A percentile compares a stretch with the other conserved stretches of the same genome.
Evolutionary conservation across 345 rosid species (phyloP).

Genomic region (Anastatica hierochuntica): DNA sequence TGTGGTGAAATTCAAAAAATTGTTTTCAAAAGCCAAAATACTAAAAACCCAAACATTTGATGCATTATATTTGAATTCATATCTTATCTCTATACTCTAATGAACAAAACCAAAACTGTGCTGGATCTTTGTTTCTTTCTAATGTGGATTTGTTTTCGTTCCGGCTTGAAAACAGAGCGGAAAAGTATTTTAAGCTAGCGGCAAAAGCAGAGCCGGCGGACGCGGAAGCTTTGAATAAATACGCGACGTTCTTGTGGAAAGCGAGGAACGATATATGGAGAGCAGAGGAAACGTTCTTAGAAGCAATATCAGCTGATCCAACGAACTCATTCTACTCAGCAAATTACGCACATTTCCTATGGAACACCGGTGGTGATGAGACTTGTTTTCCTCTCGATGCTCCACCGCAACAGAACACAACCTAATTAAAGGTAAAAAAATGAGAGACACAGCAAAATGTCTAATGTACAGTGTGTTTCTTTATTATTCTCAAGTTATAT

Average conservation of each 20-base stretch:
- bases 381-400: slow-evolving; percentile 77
- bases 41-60: background rate
- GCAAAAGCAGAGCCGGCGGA: slow-evolving; percentile 51
- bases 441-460: background rate
- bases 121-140: slow-evolving; percentile 9
- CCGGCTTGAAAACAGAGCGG: slow-evolving; percentile 75
- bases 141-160: no score
- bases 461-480: slow-evolving; percentile 13
- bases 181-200: slow-evolving; percentile 72
- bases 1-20: slow-evolving; percentile 10
- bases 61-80: background rate
- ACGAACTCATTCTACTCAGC: slow-evolving; percentile 59
- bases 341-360: slow-evolving; percentile 78
- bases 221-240: slow-evolving; percentile 73
- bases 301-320: slow-evolving; percentile 80
- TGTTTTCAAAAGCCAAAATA: background rate
- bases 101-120: slow-evolving; percentile 4
- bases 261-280: slow-evolving; percentile 72
- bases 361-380: slow-evolving; percentile 94
- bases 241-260: slow-evolving; percentile 78
- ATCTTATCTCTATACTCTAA: slow-evolving; percentile 12
- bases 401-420: slow-evolving; percentile 25
- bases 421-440: background rate
- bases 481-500: slow-evolving; percentile 1
- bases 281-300: slow-evolving; percentile 80